Evolutionary conservation across 192 early-diverging fungal genomes (phyloP), one percentile per base, ranked within the genome.

Genomic region (Coemansia sp.): DNA sequence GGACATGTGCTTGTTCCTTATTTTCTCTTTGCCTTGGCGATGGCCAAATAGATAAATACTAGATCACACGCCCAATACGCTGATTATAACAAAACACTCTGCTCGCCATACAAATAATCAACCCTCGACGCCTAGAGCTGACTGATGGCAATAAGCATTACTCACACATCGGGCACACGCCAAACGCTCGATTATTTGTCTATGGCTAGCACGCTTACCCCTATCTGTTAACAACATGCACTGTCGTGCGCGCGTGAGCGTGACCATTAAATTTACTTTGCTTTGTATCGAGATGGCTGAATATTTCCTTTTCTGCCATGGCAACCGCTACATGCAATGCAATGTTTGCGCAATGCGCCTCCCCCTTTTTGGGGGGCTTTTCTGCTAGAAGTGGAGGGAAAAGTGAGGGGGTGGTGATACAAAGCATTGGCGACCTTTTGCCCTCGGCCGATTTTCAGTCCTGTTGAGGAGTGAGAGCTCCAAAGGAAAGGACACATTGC

Each of bases 271-370:
- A 62, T 62, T 38, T 62, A 8, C 61, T 62, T 62, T 62, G 20
- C 34, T 41, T 38, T 62, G 33, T 62, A 33, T 34, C 31, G 39
- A 40, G 61, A 13, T 62, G 34, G 61, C 8, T 62, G 61, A 62
- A 62, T 62, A 41, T 41, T 62, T 62, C 61, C 61, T 62, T 62
- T 62, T 62, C 38, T 38, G 61, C 61, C 34, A 39, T 13, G 36
- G 61, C 61, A 38, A 62, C 61, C 61, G 18, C 36, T 40, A 16
- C 61, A 62, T 62, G 61, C 61, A 62, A 62, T 62, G 61, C 61
- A 40, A 62, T 62, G 61, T 41, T 62, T 41, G 61, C 4, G 61
- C 61, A 40, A 41, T 62, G 61, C 39, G 34, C 60, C 31, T 22
- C 34, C 31, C 39, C 34, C 39, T 13, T 38, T 38, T 62, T 24